phyloP scores from a whole-genome alignment of 2,329 filamentous ascomycete genomes.

The Ceratocystis colombiana region DNA sequence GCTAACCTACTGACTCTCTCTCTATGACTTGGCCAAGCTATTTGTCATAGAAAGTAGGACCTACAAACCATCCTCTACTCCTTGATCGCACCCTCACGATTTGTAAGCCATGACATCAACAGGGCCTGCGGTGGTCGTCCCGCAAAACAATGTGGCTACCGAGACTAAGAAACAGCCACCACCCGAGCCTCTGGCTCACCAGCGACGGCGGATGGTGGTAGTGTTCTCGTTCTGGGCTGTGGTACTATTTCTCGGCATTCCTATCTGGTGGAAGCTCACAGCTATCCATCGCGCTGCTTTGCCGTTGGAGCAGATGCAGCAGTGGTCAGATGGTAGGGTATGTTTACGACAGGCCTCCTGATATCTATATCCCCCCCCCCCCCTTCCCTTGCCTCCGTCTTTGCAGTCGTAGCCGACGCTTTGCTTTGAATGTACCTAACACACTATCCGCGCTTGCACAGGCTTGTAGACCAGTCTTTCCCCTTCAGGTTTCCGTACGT shows the following conservation, averaged over 20 bases:
- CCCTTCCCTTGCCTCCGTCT: not conserved
- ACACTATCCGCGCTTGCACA: constrained; percentile 33
- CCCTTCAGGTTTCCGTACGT: constrained; percentile 69
- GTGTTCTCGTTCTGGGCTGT: constrained; percentile 87
- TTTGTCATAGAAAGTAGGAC: not conserved
- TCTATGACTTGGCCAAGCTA: not conserved
- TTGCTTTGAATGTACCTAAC: constrained; percentile 10
- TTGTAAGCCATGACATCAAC: constrained; percentile 4
- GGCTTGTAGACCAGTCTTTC: constrained; percentile 82
- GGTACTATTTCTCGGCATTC: constrained; percentile 71
- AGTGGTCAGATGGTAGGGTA: constrained; percentile 87
- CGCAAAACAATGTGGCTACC: not conserved
- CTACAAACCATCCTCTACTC: not conserved
- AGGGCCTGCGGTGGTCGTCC: not conserved
- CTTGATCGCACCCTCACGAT: not conserved
- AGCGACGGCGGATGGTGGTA: constrained; percentile 60
- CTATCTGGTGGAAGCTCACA: constrained; percentile 94
- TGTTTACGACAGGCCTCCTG: constrained; percentile 25
- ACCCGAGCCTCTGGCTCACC: constrained; percentile 61
- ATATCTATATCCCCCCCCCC: not conserved
- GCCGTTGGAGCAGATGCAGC: constrained; percentile 74
- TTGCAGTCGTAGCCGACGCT: not conserved
- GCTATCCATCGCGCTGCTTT: constrained; percentile 79
- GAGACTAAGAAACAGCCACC: constrained; percentile 44
- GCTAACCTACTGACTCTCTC: not conserved